Evolutionary conservation across 768 basidiomycete genomes (phyloP).

Genomic region (Naganishia friedmannii): DNA sequence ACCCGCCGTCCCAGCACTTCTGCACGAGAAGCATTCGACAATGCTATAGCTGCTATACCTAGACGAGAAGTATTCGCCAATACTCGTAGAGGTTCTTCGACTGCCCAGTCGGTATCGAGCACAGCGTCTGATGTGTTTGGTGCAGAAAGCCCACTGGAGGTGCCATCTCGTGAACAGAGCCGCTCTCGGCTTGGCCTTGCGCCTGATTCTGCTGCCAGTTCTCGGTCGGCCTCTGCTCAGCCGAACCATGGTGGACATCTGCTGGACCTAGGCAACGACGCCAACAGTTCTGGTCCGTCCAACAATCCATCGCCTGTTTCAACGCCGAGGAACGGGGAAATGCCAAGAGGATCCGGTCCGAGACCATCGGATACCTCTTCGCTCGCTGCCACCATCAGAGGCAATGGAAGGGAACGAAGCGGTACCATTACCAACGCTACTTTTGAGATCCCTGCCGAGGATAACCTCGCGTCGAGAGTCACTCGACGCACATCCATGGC

Average conservation of each 20-base stretch:
- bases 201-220: constrained; percentile 11
- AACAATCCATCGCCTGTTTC: constrained; percentile 18
- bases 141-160: background rate
- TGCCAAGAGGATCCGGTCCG: background rate
- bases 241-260: background rate
- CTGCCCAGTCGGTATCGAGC: constrained; percentile 8
- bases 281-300: constrained; percentile 13
- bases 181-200: background rate
- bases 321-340: constrained; percentile 8
- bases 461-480: background rate
- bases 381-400: background rate
- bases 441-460: background rate
- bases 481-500: background rate
- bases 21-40: too few species aligned
- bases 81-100: background rate
- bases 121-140: background rate
- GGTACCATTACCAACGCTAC: constrained; percentile 23
- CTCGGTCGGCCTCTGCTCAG: background rate
- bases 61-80: constrained; percentile 3
- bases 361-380: background rate
- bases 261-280: constrained; percentile 14
- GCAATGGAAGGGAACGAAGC: constrained; percentile 19
- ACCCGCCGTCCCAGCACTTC: too few species aligned
- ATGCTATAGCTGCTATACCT: background rate
- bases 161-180: background rate